Evolutionary conservation across 306 rosid species (phyloP).

Genomic region (Cucurbita ficifolia): DNA sequence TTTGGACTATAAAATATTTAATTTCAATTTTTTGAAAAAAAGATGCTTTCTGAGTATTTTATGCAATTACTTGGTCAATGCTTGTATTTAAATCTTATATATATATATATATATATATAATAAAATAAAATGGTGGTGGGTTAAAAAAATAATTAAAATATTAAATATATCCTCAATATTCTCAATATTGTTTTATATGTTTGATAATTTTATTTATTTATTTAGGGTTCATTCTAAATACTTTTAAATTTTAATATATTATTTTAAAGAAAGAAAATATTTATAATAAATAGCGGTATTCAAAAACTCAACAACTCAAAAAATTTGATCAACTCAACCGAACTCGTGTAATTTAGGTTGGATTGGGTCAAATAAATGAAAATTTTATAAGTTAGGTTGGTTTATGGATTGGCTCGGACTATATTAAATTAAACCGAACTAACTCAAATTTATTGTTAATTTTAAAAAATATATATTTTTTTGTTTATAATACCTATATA

Average conservation of each 20-base stretch:
- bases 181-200: background rate
- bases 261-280: too few species aligned
- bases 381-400: too few species aligned
- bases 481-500: too few species aligned
- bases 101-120: background rate
- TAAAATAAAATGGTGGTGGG: background rate
- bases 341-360: too few species aligned
- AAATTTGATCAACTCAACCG: too few species aligned
- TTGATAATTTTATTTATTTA: background rate
- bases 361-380: too few species aligned
- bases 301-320: too few species aligned
- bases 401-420: too few species aligned
- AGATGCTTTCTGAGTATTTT: slow-evolving; percentile 20
- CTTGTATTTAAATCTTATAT: background rate
- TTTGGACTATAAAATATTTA: background rate
- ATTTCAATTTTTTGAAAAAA: slow-evolving; percentile 6
- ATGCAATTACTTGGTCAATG: slow-evolving; percentile 29
- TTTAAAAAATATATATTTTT: too few species aligned
- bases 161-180: background rate
- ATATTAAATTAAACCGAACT: too few species aligned
- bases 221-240: background rate
- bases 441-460: too few species aligned
- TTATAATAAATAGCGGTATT: too few species aligned
- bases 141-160: background rate
- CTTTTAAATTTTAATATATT: background rate